Base-by-base conservation (phyloP, 768 basidiomycete species). In the Tulasnella sp. region DNA sequence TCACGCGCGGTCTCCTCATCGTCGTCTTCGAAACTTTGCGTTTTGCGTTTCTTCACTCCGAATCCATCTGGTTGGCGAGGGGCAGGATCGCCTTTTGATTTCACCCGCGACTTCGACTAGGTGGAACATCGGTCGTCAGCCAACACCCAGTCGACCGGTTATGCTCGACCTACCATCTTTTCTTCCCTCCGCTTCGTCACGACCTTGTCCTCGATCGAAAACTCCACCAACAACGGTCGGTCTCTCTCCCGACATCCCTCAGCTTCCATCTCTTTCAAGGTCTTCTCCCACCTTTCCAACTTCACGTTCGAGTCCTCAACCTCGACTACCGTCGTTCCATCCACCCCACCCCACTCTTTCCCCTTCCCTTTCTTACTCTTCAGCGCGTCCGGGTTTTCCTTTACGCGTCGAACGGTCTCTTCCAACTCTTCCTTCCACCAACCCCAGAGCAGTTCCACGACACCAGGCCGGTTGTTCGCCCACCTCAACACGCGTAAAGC, bases 151-250 rank as follows among this genome's bases (percentile, higher is more conserved):
- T n/a, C 1, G 13, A 26, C 61, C 29, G 5, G 26, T 11, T 0
- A 16, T 67, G 5, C 5, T 29, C n/a, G 1, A 67, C 61, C 13
- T 29, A 67, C 61, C 61, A 67, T 67, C 61, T 86, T 86, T 1
- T 89, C 88, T 51, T 87, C 87, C 81, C 95, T 87, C 77, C 94
- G 86, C 80, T 92, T 92, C 55, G 96, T 91, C 40, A 96, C 94
- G 84, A 96, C 93, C n/a, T 94, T 86, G 82, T 98, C 98, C 86
- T 98, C 96, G 74, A 98, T 95, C 55, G 95, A 96, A 84, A 98
- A 98, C 85, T 99, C 96, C n/a, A 95, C 90, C 81, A 97, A 91
- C 79, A 98, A 84, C 5, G 89, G 86, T 80, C 85, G 85, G 20
- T 88, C 88, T 39, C 79, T 79, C 57, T 80, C 75, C 20, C 82